These are phyloP conservation scores for Blastobotrys robertii DNA, from an alignment of 805 yeast genomes.

Conservation along the genomic window DNA sequence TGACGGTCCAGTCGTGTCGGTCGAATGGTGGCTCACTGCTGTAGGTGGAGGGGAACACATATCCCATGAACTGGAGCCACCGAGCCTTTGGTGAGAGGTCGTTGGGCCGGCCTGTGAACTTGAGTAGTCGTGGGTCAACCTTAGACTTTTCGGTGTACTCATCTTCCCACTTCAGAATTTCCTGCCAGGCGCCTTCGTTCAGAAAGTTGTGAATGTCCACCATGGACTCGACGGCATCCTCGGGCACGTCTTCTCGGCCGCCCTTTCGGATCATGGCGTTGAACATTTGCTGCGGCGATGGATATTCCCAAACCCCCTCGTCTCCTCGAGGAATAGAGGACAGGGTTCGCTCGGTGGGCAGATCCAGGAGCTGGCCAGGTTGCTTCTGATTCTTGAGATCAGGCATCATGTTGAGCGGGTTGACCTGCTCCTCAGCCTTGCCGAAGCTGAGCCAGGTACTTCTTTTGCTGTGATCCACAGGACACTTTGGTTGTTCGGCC, in stretches of 20 bases:
- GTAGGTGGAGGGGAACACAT: slow-evolving; percentile 61
- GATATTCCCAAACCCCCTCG: slow-evolving; percentile 93
- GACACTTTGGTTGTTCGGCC: slow-evolving; percentile 26
- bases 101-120: slow-evolving; percentile 88
- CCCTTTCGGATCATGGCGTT: slow-evolving; percentile 96
- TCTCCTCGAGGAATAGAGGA: slow-evolving; percentile 85
- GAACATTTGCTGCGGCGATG: slow-evolving; percentile 98
- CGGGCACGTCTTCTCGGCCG: slow-evolving; percentile 78
- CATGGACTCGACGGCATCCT: slow-evolving; percentile 94
- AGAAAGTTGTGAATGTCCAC: slow-evolving; percentile 93
- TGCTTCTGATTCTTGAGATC: slow-evolving; percentile 53
- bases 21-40: slow-evolving; percentile 86
- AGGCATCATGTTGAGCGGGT: slow-evolving; percentile 90
- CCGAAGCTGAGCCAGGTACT: slow-evolving; percentile 12
- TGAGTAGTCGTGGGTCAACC: slow-evolving; percentile 63
- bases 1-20: slow-evolving; percentile 97
- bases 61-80: slow-evolving; percentile 53
- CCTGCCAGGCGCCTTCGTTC: slow-evolving; percentile 97
- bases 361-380: slow-evolving; percentile 68
- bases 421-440: slow-evolving; percentile 31
- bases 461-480: slow-evolving; percentile 29
- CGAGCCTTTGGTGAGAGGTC: slow-evolving; percentile 81
- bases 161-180: slow-evolving; percentile 84
- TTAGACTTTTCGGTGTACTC: slow-evolving; percentile 48
- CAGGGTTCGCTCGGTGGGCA: slow-evolving; percentile 76